A percentile compares a stretch with the other conserved stretches of the same genome.
phyloP scores from a whole-genome alignment of 2,329 filamentous ascomycete species.

The Acephala macrosclerotiorum region DNA sequence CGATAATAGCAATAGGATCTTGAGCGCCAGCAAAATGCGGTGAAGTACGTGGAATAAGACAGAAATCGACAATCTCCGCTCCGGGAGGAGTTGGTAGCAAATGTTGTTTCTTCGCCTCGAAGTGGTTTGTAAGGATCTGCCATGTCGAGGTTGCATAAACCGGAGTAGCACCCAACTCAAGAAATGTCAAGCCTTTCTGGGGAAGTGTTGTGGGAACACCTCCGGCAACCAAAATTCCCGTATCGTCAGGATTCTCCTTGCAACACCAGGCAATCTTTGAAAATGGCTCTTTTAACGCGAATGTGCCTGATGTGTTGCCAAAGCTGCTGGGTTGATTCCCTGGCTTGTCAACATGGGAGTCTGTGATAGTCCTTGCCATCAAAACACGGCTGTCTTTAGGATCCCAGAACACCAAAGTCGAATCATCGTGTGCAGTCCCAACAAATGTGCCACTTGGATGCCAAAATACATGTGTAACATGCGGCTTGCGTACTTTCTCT shows the following conservation, averaged over 20 bases:
- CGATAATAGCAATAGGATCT: slow-evolving; percentile 87
- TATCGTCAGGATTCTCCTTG: slow-evolving; percentile 93
- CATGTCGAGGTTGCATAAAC: slow-evolving; percentile 91
- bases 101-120: slow-evolving; percentile 76
- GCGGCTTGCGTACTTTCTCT: slow-evolving; percentile 72
- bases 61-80: slow-evolving; percentile 80
- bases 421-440: slow-evolving; percentile 60
- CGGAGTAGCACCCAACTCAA: slow-evolving; percentile 89
- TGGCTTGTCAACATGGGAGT: slow-evolving; percentile 76
- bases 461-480: slow-evolving; percentile 85
- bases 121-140: slow-evolving; percentile 81
- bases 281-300: slow-evolving; percentile 75
- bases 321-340: slow-evolving; percentile 50
- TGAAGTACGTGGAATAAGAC: slow-evolving; percentile 80
- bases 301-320: slow-evolving; percentile 54
- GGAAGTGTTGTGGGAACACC: slow-evolving; percentile 73
- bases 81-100: slow-evolving; percentile 79
- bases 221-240: slow-evolving; percentile 84
- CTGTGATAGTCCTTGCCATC: slow-evolving; percentile 81
- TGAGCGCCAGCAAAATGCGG: slow-evolving; percentile 89
- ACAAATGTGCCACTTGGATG: slow-evolving; percentile 75
- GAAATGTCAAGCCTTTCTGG: slow-evolving; percentile 82
- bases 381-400: slow-evolving; percentile 85
- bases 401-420: slow-evolving; percentile 94
- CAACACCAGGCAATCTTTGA: slow-evolving; percentile 89